Evolutionary conservation across 805 yeast genomes (phyloP).

Genomic region (Hemisphaericaspora nanyangensis): DNA sequence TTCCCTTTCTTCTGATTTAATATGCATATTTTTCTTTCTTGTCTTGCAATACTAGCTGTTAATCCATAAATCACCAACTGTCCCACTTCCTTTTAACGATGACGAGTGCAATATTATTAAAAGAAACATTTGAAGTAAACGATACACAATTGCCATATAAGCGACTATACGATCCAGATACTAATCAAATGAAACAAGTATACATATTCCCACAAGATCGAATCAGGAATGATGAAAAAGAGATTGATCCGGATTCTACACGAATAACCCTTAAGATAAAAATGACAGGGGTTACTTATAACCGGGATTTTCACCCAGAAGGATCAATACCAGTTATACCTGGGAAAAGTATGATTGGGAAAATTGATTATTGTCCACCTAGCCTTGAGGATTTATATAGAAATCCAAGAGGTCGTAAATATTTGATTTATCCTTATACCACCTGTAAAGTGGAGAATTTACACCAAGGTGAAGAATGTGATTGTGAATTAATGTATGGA

Average conservation of each 20-base stretch:
- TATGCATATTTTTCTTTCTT: too few species aligned
- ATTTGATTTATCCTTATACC: slow-evolving; percentile 31
- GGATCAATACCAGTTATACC: slow-evolving; percentile 22
- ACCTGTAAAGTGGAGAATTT: slow-evolving; percentile 26
- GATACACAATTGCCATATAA: slow-evolving; percentile 17
- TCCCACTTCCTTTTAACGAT: too few species aligned
- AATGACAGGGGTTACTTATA: slow-evolving; percentile 24
- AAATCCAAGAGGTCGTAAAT: slow-evolving; percentile 9
- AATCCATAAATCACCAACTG: too few species aligned
- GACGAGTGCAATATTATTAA: too few species aligned
- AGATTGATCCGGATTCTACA: too few species aligned
- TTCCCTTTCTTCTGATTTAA: too few species aligned
- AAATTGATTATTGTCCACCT: slow-evolving; percentile 12
- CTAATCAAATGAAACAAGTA: slow-evolving; percentile 3
- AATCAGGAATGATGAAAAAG: not conserved
- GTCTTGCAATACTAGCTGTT: too few species aligned
- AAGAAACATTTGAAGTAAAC: too few species aligned
- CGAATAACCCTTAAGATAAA: slow-evolving; percentile 20
- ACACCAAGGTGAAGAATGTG: slow-evolving; percentile 13
- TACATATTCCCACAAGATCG: not conserved
- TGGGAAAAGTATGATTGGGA: slow-evolving; percentile 31
- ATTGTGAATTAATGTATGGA: slow-evolving; percentile 25
- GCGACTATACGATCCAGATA: slow-evolving; percentile 20
- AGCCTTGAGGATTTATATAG: not conserved
- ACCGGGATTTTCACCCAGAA: slow-evolving; percentile 19